A percentile compares a stretch with the other conserved stretches of the same genome.
phyloP scores from a whole-genome alignment of 2,329 filamentous ascomycete genomes.

The Pseudohalonectria lignicola region DNA sequence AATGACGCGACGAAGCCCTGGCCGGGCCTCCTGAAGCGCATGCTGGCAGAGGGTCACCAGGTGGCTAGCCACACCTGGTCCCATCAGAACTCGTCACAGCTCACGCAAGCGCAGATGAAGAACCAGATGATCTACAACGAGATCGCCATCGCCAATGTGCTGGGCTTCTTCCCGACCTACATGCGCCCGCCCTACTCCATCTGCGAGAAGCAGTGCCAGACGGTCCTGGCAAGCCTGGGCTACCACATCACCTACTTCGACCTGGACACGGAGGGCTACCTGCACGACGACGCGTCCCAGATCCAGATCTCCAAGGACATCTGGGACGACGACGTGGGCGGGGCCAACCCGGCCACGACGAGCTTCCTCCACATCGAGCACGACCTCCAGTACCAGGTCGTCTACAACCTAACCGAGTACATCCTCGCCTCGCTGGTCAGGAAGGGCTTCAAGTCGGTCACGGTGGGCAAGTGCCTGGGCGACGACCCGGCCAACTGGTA shows the following conservation, averaged over 20 bases:
- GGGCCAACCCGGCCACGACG: slow-evolving; percentile 10
- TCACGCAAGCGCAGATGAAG: slow-evolving; percentile 20
- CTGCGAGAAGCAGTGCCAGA: slow-evolving; percentile 17
- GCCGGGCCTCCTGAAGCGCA: slow-evolving; percentile 32
- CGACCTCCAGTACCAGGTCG: slow-evolving; percentile 34
- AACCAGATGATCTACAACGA: slow-evolving; percentile 33
- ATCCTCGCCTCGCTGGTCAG: slow-evolving; percentile 27
- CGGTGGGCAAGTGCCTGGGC: slow-evolving; percentile 43
- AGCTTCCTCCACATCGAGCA: slow-evolving; percentile 40
- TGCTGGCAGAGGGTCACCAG: slow-evolving; percentile 33
- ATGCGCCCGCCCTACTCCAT: slow-evolving; percentile 34
- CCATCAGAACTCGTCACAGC: slow-evolving; percentile 26
- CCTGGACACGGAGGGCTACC: slow-evolving; percentile 23
- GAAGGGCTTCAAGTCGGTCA: slow-evolving; percentile 33
- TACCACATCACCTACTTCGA: slow-evolving; percentile 25
- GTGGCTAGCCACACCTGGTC: slow-evolving; percentile 36
- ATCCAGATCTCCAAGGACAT: slow-evolving; percentile 23
- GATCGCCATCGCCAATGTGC: slow-evolving; percentile 28
- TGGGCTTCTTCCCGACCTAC: slow-evolving; percentile 34
- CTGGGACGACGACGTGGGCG: slow-evolving; percentile 16
- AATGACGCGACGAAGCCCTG: slow-evolving; percentile 35
- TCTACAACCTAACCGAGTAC: slow-evolving; percentile 34
- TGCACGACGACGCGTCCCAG: slow-evolving; percentile 15
- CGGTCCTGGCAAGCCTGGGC: slow-evolving; percentile 17
- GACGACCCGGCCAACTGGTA: slow-evolving; percentile 42